Evolutionary conservation across 148 eudicot species (phyloP).

Genomic region (Camellia granthamiana): DNA sequence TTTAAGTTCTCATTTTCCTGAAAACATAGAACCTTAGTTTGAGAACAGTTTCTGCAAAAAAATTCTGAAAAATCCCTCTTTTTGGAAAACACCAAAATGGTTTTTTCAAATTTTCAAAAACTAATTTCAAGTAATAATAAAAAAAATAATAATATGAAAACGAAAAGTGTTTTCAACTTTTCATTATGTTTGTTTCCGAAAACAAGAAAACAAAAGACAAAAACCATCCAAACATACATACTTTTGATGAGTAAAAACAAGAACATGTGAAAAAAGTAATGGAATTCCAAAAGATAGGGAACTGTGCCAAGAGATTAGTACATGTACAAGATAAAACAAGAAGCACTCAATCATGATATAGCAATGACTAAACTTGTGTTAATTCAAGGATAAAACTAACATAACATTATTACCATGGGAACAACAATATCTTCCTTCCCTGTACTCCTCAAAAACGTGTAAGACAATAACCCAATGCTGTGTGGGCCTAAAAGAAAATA

Average conservation of each 20-base stretch:
- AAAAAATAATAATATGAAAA: no score
- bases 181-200: no score
- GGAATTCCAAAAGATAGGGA: not conserved
- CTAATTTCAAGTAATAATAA: not conserved
- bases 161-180: no score
- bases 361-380: not conserved
- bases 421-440: constrained; percentile 96
- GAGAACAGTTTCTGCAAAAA: no score
- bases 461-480: constrained; percentile 91
- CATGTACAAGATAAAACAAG: not conserved
- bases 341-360: not conserved
- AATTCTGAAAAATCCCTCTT: no score
- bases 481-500: constrained; percentile 34
- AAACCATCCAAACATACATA: no score
- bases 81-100: no score
- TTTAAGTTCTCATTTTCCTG: no score
- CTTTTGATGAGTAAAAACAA: no score
- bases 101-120: no score
- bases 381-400: not conserved
- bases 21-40: no score
- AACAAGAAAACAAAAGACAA: no score
- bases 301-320: not conserved
- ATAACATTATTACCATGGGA: constrained; percentile 90
- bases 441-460: constrained; percentile 82
- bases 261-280: not conserved